phyloP scores from a whole-genome alignment of 257 asterid species.

The Salvia rosmarinus region DNA sequence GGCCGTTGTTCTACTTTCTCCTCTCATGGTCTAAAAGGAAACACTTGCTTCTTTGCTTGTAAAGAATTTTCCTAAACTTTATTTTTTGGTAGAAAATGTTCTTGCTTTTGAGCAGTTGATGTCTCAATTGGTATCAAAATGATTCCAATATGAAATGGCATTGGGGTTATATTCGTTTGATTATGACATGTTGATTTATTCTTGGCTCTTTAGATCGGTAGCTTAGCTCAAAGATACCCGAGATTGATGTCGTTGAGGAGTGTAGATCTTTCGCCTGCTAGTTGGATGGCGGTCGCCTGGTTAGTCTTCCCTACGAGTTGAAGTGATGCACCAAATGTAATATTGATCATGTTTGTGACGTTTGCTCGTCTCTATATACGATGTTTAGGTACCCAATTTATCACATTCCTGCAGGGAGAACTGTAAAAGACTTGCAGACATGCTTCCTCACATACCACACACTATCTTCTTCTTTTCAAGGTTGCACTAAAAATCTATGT shows the following conservation, averaged over 20 bases:
- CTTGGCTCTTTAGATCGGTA: constrained; percentile 45
- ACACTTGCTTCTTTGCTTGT: constrained; percentile 19
- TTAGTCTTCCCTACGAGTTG: constrained; percentile 31
- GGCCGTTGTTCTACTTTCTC: constrained; percentile 33
- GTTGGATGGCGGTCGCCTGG: constrained; percentile 95
- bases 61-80: constrained; percentile 6
- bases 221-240: constrained; percentile 54
- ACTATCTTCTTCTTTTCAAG: constrained; percentile 81
- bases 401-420: constrained; percentile 68
- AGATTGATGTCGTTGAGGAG: constrained; percentile 70
- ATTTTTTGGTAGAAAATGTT: constrained; percentile 34
- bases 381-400: constrained; percentile 78
- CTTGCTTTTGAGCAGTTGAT: constrained; percentile 28
- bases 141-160: constrained; percentile 13
- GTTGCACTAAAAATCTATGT: constrained; percentile 33
- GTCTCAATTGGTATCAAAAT: constrained; percentile 17
- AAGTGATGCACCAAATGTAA: neutral
- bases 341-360: neutral
- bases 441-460: constrained; percentile 88
- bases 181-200: constrained; percentile 16
- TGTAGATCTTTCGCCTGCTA: constrained; percentile 85
- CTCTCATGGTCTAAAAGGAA: constrained; percentile 13
- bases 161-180: constrained; percentile 29
- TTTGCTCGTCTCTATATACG: neutral
- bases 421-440: constrained; percentile 59